phyloP scores from a whole-genome alignment of 257 asterid species.

The Phtheirospermum japonicum region DNA sequence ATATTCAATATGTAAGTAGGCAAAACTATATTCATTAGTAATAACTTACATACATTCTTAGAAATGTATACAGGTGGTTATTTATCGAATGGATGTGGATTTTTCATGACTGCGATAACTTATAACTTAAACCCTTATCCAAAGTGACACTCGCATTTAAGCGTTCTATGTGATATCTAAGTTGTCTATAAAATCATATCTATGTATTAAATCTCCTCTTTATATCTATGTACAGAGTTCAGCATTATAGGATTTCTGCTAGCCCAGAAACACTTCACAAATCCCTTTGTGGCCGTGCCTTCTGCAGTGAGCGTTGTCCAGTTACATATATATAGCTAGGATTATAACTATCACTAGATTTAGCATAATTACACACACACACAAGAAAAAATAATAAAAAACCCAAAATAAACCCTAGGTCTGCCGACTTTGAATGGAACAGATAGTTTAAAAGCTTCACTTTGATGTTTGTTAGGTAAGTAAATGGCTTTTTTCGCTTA shows the following conservation, averaged over 20 bases:
- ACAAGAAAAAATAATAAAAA: not conserved
- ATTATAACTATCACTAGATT: not conserved
- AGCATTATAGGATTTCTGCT: conserved; percentile 83
- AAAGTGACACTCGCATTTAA: too few species aligned
- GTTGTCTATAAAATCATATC: not conserved
- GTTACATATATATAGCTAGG: conserved; percentile 46
- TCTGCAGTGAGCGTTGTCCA: conserved; percentile 93
- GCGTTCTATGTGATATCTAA: too few species aligned
- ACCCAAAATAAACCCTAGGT: conserved; percentile 56
- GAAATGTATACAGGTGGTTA: too few species aligned
- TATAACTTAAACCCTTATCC: too few species aligned
- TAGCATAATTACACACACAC: not conserved
- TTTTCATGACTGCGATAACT: too few species aligned
- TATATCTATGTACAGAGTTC: conserved; percentile 58
- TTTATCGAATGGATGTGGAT: too few species aligned
- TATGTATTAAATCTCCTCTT: conserved; percentile 8
- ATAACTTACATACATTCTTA: too few species aligned
- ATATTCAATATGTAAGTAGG: not conserved
- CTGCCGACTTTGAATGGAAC: conserved; percentile 80
- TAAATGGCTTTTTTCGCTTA: conserved; percentile 7
- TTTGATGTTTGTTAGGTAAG: conserved; percentile 29
- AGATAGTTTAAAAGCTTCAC: conserved; percentile 40
- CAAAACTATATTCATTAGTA: not conserved
- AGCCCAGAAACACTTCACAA: conserved; percentile 93
- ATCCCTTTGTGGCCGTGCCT: conserved; percentile 95